A percentile compares a stretch with the other conserved stretches of the same genome.
phyloP scores from a whole-genome alignment of 768 basidiomycete genomes.

The Austroboletus eburneus region DNA sequence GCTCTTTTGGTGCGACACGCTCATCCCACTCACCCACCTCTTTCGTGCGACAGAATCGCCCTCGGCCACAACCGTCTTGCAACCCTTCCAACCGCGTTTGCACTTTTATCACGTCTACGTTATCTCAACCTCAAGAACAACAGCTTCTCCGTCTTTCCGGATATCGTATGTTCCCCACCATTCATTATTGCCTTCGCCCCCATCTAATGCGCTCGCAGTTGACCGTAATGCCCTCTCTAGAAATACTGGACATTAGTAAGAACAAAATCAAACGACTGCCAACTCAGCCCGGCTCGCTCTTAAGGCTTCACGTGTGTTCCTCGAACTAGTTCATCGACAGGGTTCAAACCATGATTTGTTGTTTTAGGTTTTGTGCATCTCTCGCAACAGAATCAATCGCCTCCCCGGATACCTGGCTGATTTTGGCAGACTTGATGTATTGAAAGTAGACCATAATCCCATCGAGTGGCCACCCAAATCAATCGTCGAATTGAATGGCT shows the following conservation, averaged over 20 bases:
- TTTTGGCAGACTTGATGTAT: conserved; percentile 68
- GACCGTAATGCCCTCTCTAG: conserved; percentile 78
- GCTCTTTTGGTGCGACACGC: conserved; percentile 17
- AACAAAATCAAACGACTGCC: conserved; percentile 87
- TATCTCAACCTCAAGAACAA: conserved; percentile 90
- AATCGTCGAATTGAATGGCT: conserved; percentile 44
- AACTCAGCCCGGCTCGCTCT: conserved; percentile 69
- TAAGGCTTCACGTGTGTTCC: conserved; percentile 62
- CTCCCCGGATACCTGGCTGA: conserved; percentile 76
- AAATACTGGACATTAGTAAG: conserved; percentile 91
- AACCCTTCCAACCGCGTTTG: conserved; percentile 71
- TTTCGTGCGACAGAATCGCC: conserved; percentile 57
- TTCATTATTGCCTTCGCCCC: conserved; percentile 1
- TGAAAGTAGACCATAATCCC: conserved; percentile 89
- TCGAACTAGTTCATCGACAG: not conserved
- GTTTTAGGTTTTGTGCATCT: conserved; percentile 77
- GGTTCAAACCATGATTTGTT: conserved; percentile 1
- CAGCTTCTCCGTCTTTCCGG: conserved; percentile 75
- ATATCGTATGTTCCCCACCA: conserved; percentile 58
- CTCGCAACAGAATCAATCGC: conserved; percentile 76
- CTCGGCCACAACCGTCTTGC: conserved; percentile 81
- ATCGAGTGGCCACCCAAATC: conserved; percentile 85
- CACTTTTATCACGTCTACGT: conserved; percentile 64
- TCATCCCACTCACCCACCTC: conserved; percentile 5
- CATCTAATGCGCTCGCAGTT: conserved; percentile 45